Percentiles rank a stretch among this genome's conserved stretches.
Conservation (phyloP, 2,329 filamentous ascomycete species). For the Claviceps humidiphila region DNA sequence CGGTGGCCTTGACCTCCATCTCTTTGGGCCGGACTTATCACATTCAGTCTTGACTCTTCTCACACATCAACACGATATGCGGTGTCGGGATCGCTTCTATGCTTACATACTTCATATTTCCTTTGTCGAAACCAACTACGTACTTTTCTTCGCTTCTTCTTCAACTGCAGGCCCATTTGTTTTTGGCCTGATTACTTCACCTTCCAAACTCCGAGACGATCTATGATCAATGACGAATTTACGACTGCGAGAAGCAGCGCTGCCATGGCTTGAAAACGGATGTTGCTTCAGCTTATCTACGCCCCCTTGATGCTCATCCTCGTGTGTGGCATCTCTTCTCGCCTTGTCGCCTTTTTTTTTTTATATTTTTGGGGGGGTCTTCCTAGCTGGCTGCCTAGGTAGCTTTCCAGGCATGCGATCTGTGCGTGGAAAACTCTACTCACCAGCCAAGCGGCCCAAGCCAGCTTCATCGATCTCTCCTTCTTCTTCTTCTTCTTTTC, state of each 20-base stretch:
- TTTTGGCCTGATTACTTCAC: no score
- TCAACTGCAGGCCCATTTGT: not conserved
- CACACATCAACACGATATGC: no score
- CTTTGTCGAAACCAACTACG: not conserved
- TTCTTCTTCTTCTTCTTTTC: constrained; percentile 14
- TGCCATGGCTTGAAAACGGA: not conserved
- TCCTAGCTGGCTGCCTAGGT: not conserved
- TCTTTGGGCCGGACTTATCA: not conserved
- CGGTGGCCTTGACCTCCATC: not conserved
- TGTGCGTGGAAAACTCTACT: constrained; percentile 3
- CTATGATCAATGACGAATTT: constrained; percentile 9
- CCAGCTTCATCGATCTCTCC: constrained; percentile 8
- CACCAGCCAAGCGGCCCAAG: not conserved
- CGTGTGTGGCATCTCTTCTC: not conserved
- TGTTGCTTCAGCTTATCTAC: not conserved
- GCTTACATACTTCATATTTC: not conserved
- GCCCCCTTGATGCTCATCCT: not conserved
- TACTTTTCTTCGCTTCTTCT: not conserved
- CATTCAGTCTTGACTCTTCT: no score
- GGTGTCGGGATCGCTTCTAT: no score
- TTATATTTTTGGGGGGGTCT: no score
- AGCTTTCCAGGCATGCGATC: not conserved
- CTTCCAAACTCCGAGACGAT: constrained; percentile 6
- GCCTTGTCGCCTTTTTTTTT: not conserved
- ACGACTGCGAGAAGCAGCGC: constrained; percentile 1